Evolutionary conservation across 2,329 filamentous ascomycete genomes (phyloP).

Genomic region (Huntiella omanensis): DNA sequence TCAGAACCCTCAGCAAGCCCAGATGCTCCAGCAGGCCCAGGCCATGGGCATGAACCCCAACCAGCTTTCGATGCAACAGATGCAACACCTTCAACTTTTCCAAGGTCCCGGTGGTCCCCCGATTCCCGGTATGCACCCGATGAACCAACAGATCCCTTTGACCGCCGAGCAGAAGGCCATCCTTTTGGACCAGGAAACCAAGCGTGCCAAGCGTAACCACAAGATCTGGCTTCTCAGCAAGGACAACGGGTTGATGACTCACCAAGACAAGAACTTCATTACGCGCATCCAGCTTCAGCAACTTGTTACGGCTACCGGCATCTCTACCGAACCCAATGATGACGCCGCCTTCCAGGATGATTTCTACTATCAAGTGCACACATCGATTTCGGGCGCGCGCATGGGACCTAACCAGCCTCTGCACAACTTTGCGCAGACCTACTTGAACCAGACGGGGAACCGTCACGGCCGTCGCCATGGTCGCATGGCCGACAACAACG

Average conservation of each 20-base stretch:
- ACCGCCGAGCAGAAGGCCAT: constrained; percentile 69
- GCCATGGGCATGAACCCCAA: constrained; percentile 21
- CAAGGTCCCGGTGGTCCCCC: constrained; percentile 14
- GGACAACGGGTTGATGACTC: constrained; percentile 95
- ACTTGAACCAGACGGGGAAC: constrained; percentile 84
- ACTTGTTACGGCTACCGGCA: constrained; percentile 78
- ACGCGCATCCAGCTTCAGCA: constrained; percentile 95
- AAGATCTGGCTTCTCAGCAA: constrained; percentile 89
- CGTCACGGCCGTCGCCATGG: constrained; percentile 60
- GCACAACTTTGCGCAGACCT: constrained; percentile 94
- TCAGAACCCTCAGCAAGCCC: constrained; percentile 19
- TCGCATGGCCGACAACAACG: constrained; percentile 81
- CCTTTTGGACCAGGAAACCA: constrained; percentile 78
- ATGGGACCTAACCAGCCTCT: constrained; percentile 86
- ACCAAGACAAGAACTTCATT: constrained; percentile 98
- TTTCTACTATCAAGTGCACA: constrained; percentile 97
- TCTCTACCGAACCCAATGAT: constrained; percentile 57
- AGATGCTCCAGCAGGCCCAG: constrained; percentile 21
- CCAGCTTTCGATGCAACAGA: constrained; percentile 56
- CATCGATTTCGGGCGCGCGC: constrained; percentile 75
- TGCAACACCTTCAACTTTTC: constrained; percentile 23
- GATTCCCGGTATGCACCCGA: constrained; percentile 10
- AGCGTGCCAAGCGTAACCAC: constrained; percentile 90
- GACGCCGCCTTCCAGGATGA: constrained; percentile 77
- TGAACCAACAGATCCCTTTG: constrained; percentile 41